Conservation (phyloP, 345 rosid species). For the Cardamine occulta region DNA sequence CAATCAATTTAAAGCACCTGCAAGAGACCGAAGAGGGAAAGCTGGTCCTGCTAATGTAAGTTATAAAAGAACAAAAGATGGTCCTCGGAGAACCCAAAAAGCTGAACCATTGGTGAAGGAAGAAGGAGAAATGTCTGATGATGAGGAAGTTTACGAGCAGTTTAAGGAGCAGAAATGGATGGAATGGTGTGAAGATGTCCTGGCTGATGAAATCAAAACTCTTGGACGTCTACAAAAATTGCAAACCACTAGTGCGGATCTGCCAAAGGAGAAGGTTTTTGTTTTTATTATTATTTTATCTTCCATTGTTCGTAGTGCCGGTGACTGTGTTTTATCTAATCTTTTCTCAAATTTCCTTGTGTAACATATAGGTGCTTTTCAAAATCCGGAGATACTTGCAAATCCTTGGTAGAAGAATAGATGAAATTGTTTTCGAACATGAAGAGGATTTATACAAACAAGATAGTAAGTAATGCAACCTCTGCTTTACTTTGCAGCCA, state of each 20-base stretch:
- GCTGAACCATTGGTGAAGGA: constrained; percentile 84
- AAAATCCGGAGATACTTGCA: constrained; percentile 92
- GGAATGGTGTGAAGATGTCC: constrained; percentile 99
- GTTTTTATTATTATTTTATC: background rate
- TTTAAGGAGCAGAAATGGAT: constrained; percentile 99
- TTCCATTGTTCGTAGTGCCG: constrained; percentile 6
- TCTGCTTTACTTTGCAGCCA: background rate
- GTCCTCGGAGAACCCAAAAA: constrained; percentile 63
- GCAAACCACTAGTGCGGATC: constrained; percentile 96
- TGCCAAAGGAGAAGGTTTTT: constrained; percentile 88
- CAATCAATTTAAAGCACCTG: constrained; percentile 48
- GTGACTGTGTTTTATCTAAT: constrained; percentile 6
- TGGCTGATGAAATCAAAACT: constrained; percentile 81
- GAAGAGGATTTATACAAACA: constrained; percentile 72
- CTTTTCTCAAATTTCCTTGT: background rate
- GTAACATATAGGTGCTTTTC: constrained; percentile 71
- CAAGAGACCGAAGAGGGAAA: constrained; percentile 62
- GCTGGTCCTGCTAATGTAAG: constrained; percentile 53
- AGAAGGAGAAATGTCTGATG: constrained; percentile 99
- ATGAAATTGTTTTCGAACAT: constrained; percentile 73
- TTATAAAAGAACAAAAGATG: constrained; percentile 50
- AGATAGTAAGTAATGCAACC: constrained; percentile 65
- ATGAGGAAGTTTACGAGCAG: constrained; percentile 92
- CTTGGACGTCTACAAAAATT: constrained; percentile 76
- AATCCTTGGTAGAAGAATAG: constrained; percentile 87